These are phyloP conservation scores for Salix suchowensis DNA, from an alignment of 345 rosid genomes.

Conservation along the genomic window DNA sequence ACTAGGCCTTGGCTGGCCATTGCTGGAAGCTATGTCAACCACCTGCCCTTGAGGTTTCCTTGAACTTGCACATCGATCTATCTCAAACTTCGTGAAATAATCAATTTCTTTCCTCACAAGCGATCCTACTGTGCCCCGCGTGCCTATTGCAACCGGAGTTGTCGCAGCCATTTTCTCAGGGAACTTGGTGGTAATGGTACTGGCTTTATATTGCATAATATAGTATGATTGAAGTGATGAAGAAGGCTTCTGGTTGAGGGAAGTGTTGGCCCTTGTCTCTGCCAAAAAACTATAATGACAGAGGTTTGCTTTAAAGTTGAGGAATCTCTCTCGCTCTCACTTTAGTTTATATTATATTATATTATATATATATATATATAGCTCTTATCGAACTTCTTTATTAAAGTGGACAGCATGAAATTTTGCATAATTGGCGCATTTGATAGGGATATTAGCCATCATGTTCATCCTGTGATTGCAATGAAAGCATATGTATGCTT, in stretches of 20 bases:
- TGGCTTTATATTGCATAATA: slow-evolving; percentile 26
- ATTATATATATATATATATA: not conserved
- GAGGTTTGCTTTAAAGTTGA: slow-evolving; percentile 12
- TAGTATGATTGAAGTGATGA: not conserved
- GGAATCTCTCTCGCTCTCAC: not conserved
- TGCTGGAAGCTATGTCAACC: slow-evolving; percentile 22
- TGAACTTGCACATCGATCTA: slow-evolving; percentile 20
- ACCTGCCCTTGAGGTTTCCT: slow-evolving; percentile 23
- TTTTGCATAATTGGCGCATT: slow-evolving; percentile 40
- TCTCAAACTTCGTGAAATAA: slow-evolving; percentile 47
- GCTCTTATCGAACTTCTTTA: slow-evolving; percentile 18
- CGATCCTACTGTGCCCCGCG: slow-evolving; percentile 77
- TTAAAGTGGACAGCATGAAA: slow-evolving; percentile 38
- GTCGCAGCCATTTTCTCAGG: slow-evolving; percentile 40
- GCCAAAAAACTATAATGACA: not conserved
- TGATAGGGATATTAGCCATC: slow-evolving; percentile 26
- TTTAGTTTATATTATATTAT: not conserved
- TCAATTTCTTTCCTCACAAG: slow-evolving; percentile 75
- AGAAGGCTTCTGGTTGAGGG: slow-evolving; percentile 39
- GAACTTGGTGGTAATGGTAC: slow-evolving; percentile 13
- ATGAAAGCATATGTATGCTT: slow-evolving; percentile 18
- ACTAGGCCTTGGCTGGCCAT: slow-evolving; percentile 33
- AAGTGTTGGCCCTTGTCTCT: slow-evolving; percentile 20
- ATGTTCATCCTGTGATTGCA: slow-evolving; percentile 14
- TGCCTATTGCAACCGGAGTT: slow-evolving; percentile 66